Evolutionary conservation across 2,329 filamentous ascomycete species (phyloP), one percentile per base, ranked within the genome.

Genomic region (Xylaria sp.): DNA sequence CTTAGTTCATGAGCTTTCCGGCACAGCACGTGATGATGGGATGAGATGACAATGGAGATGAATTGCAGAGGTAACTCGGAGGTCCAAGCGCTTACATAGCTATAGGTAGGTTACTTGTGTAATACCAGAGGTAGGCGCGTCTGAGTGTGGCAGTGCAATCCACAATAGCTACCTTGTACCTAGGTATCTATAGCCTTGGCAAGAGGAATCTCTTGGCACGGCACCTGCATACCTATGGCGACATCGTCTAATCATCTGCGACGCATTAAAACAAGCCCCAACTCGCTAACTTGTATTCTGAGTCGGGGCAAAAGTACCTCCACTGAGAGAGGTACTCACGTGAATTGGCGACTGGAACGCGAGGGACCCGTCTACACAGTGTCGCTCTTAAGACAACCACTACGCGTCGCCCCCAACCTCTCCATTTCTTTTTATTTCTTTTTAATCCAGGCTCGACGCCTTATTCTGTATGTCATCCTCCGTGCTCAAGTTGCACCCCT

Each of bases 261-360:
- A 10, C 4, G 15, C 48, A 56, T 48, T 9, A 23, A 31, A 33
- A n/a, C 48, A 20, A n/a, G 7, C 7, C 15, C 10, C 6, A 38
- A 36, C 62, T n/a, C 23, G 26, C n/a, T 53, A 20, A 20, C 26
- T 10, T 56, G 58, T 40, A 60, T 48, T 26, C 23, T 13, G 42
- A 56, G 58, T 31, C 33, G n/a, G 56, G n/a, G 33, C 33, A n/a
- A 56, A 57, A 63, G 59, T 63, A 40, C 23, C 36, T 36, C 46
- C 48, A 28, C 20, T 48, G 71, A 64, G 69, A 71, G 69, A 69
- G 58, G 63, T 70, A 71, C 69, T 77, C 75, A 77, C 75, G 75
- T 77, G 75, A 76, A 46, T 69, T 63, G 72, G 75, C 74, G 75
- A 72, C 61, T 57, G 17, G 64, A 56, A 72, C 75, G 75, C 74